phyloP scores from a whole-genome alignment of 148 eudicot species.

The Rhododendron williamsianum region DNA sequence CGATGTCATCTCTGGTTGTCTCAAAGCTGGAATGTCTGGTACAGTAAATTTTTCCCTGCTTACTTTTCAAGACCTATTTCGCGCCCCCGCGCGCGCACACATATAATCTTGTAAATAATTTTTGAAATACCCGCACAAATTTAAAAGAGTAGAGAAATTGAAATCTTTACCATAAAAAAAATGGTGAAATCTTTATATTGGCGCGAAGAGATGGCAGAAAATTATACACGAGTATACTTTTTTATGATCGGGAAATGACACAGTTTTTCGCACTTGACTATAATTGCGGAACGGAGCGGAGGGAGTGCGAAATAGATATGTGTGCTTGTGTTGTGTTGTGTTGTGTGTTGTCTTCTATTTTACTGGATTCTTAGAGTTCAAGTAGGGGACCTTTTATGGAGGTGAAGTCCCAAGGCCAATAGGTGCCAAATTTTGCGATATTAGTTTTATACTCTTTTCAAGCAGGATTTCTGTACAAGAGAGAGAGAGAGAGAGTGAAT shows the following conservation, averaged over 20 bases:
- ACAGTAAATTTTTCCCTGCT: not conserved
- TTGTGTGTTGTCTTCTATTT: not conserved
- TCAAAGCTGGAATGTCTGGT: conserved; percentile 93
- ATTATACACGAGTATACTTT: too few relatives aligned
- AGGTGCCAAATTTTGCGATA: not conserved
- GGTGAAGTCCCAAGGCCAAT: not conserved
- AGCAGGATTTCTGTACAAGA: not conserved
- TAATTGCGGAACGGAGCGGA: not conserved
- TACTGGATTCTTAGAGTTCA: not conserved
- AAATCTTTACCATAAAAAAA: too few relatives aligned
- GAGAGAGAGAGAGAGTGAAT: not conserved
- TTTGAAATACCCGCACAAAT: not conserved
- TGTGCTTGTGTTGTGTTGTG: not conserved
- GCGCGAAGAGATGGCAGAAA: not conserved
- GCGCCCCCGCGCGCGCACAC: not conserved
- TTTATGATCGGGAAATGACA: not conserved
- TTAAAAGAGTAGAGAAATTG: not conserved
- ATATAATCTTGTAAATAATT: too few relatives aligned
- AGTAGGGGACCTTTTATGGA: not conserved
- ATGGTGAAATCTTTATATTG: not conserved
- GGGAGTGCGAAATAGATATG: not conserved
- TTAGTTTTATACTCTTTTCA: not conserved
- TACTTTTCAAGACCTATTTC: not conserved
- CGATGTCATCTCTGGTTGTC: conserved; percentile 72
- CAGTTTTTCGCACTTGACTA: not conserved